Conservation (phyloP, 352 stramenopile species). For the Pythium grandisporangium region DNA sequence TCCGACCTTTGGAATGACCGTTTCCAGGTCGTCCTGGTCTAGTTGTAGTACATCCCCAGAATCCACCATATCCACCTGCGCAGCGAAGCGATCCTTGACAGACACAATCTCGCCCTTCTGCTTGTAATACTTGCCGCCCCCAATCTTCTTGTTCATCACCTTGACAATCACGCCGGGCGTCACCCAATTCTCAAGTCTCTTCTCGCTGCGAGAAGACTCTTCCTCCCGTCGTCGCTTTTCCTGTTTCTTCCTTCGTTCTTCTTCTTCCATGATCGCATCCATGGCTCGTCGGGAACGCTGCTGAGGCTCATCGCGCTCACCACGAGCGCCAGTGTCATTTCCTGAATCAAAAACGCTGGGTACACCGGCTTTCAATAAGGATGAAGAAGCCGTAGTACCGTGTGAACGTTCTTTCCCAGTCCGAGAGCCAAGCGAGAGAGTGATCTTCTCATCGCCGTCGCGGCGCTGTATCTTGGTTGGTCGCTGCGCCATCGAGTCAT, state of each 20-base stretch:
- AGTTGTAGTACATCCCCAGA: slow-evolving; percentile 72
- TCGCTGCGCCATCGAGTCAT: slow-evolving; percentile 14
- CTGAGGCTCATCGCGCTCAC: slow-evolving; percentile 4
- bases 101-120: slow-evolving; percentile 70
- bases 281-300: slow-evolving; percentile 5
- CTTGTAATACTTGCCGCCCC: slow-evolving; percentile 84
- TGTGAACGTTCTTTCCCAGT: too few species aligned
- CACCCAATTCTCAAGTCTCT: slow-evolving; percentile 88
- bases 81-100: slow-evolving; percentile 77
- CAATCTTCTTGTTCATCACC: slow-evolving; percentile 90
- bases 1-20: slow-evolving; percentile 74
- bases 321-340: too few species aligned
- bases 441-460: slow-evolving; percentile 24
- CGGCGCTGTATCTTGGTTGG: slow-evolving; percentile 54
- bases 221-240: slow-evolving; percentile 27
- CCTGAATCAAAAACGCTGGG: slow-evolving; percentile 8
- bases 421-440: slow-evolving; percentile 18
- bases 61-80: slow-evolving; percentile 75
- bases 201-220: slow-evolving; percentile 18
- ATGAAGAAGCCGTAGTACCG: slow-evolving; percentile 8
- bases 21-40: slow-evolving; percentile 87
- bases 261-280: slow-evolving; percentile 10
- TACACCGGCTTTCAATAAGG: not conserved
- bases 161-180: slow-evolving; percentile 89
- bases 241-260: slow-evolving; percentile 6